A percentile compares a stretch with the other conserved stretches of the same genome.
Evolutionary conservation across 2,329 filamentous ascomycete genomes (phyloP).

Genomic region (Trichoderma oligosporum): DNA sequence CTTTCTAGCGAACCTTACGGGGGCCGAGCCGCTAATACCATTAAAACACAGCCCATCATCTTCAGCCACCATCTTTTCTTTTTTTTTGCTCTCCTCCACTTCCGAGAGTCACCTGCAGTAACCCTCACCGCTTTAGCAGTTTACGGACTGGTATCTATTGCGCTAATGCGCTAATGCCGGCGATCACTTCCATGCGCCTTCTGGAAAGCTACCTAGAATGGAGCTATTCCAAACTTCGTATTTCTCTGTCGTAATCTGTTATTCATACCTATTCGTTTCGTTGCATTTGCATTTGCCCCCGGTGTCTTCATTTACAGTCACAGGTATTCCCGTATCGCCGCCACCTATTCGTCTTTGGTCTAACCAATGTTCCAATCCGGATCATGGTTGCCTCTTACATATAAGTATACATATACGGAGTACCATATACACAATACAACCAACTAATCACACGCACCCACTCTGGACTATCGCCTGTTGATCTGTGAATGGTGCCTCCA

Average conservation of each 20-base stretch:
- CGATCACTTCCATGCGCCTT: conserved; percentile 18
- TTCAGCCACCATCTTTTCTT: conserved; percentile 10
- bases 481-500: too few relatives aligned
- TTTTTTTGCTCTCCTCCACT: background rate
- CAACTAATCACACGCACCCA: too few relatives aligned
- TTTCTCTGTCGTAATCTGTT: background rate
- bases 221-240: conserved; percentile 11
- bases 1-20: conserved; percentile 15
- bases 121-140: background rate
- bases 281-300: too few relatives aligned
- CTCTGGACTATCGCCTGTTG: too few relatives aligned
- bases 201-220: conserved; percentile 19
- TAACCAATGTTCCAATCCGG: too few relatives aligned
- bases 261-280: too few relatives aligned
- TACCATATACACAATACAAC: too few relatives aligned
- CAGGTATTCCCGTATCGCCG: too few relatives aligned
- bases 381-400: too few relatives aligned
- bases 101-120: conserved; percentile 9
- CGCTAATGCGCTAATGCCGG: background rate
- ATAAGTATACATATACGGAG: too few relatives aligned
- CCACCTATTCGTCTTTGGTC: too few relatives aligned
- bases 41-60: conserved; percentile 2
- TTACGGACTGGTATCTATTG: conserved; percentile 1
- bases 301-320: too few relatives aligned
- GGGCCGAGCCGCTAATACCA: conserved; percentile 18